phyloP scores from a whole-genome alignment of 2,329 filamentous ascomycete genomes.

The Cercospora berteroae region DNA sequence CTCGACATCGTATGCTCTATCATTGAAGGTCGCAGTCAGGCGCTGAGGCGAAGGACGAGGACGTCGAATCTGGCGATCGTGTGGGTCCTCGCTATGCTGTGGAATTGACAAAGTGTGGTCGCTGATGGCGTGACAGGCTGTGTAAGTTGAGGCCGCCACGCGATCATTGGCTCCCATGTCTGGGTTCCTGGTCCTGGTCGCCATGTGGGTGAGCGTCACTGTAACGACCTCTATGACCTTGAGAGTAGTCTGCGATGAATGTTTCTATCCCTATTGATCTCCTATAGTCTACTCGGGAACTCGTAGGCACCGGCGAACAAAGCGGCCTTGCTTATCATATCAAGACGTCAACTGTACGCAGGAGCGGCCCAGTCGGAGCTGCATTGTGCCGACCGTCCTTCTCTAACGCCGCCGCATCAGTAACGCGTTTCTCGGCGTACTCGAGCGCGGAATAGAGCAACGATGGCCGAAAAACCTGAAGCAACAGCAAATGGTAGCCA shows the following conservation, averaged over 20 bases:
- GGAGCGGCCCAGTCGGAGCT: constrained; percentile 2
- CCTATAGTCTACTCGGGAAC: not conserved
- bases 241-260: not conserved
- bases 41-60: constrained; percentile 21
- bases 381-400: constrained; percentile 6
- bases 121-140: constrained; percentile 24
- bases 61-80: not conserved
- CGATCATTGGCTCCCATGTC: constrained; percentile 16
- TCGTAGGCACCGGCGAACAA: not conserved
- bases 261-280: not conserved
- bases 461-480: constrained; percentile 27
- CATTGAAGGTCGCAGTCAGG: constrained; percentile 23
- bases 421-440: not conserved
- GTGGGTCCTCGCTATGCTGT: not conserved
- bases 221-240: not conserved
- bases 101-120: constrained; percentile 6
- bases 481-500: constrained; percentile 24
- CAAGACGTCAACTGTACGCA: constrained; percentile 14
- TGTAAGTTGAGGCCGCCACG: constrained; percentile 23
- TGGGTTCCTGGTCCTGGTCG: not conserved
- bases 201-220: not conserved
- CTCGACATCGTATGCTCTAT: constrained; percentile 24
- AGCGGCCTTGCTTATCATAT: constrained; percentile 16
- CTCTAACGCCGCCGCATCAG: not conserved
- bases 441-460: not conserved